These are phyloP conservation scores for Leucosporidium yakuticum DNA, from an alignment of 768 basidiomycete species.

Conservation along the genomic window DNA sequence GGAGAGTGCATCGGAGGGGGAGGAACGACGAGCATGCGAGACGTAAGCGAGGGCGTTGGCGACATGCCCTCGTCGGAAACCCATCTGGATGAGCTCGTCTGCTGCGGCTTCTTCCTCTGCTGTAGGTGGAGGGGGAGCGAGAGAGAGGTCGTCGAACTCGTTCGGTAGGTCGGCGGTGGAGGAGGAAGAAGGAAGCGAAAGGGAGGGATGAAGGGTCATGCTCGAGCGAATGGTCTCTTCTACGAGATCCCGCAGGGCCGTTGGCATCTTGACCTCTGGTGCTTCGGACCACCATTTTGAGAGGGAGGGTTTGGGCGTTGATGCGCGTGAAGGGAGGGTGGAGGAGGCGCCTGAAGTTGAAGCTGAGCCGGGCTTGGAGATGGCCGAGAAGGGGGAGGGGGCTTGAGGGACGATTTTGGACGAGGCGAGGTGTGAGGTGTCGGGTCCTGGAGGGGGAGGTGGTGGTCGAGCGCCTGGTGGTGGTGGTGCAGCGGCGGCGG, in stretches of 20 bases:
- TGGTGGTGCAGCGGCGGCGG: constrained; percentile 29
- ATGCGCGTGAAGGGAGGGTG: neutral
- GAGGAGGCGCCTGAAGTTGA: neutral
- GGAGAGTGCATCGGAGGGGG: constrained; percentile 51
- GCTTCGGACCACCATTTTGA: constrained; percentile 42
- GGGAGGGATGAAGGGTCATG: constrained; percentile 4
- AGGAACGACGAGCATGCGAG: constrained; percentile 47
- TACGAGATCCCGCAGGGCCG: constrained; percentile 65
- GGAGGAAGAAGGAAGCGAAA: constrained; percentile 44
- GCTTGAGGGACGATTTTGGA: neutral
- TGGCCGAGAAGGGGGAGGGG: neutral
- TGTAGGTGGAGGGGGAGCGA: constrained; percentile 34
- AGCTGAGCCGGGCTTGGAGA: neutral
- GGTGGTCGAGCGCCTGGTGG: constrained; percentile 2
- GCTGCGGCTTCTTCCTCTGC: constrained; percentile 50
- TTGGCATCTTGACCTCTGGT: constrained; percentile 77
- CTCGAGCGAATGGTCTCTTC: constrained; percentile 70
- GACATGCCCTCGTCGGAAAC: constrained; percentile 54
- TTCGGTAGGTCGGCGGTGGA: constrained; percentile 45
- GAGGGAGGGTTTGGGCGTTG: constrained; percentile 15
- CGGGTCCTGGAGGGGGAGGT: neutral
- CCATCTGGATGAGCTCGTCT: constrained; percentile 57
- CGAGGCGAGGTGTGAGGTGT: neutral
- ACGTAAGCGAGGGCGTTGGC: constrained; percentile 52
- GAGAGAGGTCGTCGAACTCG: constrained; percentile 6